Base-by-base conservation (phyloP, 805 yeast genomes). In the Candida coquimbonensis region DNA sequence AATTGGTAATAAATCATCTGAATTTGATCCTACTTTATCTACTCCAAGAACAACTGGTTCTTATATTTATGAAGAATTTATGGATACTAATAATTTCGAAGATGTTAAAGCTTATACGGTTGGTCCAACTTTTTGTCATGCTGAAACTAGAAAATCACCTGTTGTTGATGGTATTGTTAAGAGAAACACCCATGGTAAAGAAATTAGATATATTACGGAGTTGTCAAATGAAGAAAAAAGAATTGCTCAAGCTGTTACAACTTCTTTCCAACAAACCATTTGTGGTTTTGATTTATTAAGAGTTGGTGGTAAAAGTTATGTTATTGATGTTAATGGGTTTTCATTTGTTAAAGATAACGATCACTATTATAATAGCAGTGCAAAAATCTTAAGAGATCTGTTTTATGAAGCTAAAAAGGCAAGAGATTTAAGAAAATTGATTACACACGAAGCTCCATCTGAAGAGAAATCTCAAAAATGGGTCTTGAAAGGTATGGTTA, bases 111-210 rank as follows among this genome's bases (percentile, higher is more conserved):
- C 98, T 0, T 93, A 93, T 64, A 93, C 99, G 1, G 98, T 93
- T 5, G 98, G 99, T 1, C 80, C 83, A 3, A 70, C 70, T 17
- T 93, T 77, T 60, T 93, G 99, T 62, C 99, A 93, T 64, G 99
- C 99, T 0, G 99, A 93, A 62, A 93, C 99, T 1, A 77, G 99
- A 59, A 93, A 93, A 64, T 88, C 96, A 0, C 99, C 99, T 1
- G 99, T 93, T 4, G 99, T 93, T n/a, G 99, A 93, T 67, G 99
- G 99, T 40, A 87, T 93, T 47, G 99, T 93, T 25, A 77, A 97
- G 59, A 78, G 99, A 63, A 93, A 93, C 61, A 90, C 98, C 1
- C 96, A 90, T 58, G 99, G 99, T 40, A 93, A 93, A 64, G 99
- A 93, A 66, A 83, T 93, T 39, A 75, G 99, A 52, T 93, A 85